Evolutionary conservation across 2,329 filamentous ascomycete genomes (phyloP).

Genomic region (Mycosphaerella sp.): DNA sequence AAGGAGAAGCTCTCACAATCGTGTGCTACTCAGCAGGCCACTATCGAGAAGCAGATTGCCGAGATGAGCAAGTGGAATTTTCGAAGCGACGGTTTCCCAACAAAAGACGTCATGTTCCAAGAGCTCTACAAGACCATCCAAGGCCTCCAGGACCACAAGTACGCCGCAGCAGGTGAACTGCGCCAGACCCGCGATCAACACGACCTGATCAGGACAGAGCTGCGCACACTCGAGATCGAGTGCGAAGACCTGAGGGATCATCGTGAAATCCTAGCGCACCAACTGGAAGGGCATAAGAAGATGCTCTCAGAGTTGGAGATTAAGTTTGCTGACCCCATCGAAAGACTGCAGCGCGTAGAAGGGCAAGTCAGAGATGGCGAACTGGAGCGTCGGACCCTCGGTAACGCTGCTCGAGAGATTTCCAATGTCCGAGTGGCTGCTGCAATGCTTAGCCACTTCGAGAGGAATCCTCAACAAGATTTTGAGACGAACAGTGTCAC

Average conservation of each 20-base stretch:
- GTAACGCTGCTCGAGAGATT: neutral
- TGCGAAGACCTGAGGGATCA: neutral
- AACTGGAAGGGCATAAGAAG: neutral
- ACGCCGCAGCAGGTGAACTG: neutral
- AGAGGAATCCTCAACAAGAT: neutral
- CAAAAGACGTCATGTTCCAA: neutral
- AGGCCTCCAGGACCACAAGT: neutral
- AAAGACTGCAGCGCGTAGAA: neutral
- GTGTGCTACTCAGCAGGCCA: neutral
- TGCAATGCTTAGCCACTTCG: neutral
- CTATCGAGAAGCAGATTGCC: neutral
- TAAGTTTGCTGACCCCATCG: neutral
- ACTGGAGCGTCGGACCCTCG: neutral
- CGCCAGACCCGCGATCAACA: neutral
- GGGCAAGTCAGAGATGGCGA: neutral
- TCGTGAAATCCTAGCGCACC: neutral
- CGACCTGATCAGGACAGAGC: neutral
- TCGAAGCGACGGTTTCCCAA: neutral
- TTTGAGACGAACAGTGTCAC: neutral
- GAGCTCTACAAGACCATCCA: neutral
- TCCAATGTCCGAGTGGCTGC: neutral
- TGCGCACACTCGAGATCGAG: neutral
- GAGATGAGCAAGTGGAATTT: neutral
- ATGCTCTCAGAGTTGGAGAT: neutral
- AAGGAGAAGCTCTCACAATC: neutral